Base-by-base conservation (phyloP, 2,329 filamentous ascomycete genomes). In the Akanthomyces dipterigenus region DNA sequence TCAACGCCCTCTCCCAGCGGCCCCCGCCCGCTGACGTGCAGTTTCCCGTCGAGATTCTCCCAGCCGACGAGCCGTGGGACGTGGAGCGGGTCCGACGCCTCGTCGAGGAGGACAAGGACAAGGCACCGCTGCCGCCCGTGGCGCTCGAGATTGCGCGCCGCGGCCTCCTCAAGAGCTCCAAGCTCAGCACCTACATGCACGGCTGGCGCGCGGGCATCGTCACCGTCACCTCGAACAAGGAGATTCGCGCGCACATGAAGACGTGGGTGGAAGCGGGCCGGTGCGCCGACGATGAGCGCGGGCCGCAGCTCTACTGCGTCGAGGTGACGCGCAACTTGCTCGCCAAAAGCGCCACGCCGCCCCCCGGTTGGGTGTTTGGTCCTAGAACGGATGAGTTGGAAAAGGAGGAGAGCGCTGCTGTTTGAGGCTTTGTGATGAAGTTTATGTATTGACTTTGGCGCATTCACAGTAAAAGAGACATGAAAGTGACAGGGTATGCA, bases 141-240 rank as follows among this genome's bases (percentile, higher is more conserved):
- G 74, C 73, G 0, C 67, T 73, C 6, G 72, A 72, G 12, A 73
- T 74, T 6, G 72, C 68, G 5, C 62, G 64, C 14, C 67, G 68
- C 42, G 70, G 70, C 16, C 67, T 66, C 2, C 73, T 77, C 60
- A 73, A 71, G 62, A 71, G 69, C 62, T 70, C 73, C 48, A 75
- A 76, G 65, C 67, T 75, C 20, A 73, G 72, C 38, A 73, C 75
- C 26, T 76, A 75, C 63, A 69, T 77, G 67, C 72, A 76, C 28
- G 75, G 75, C 4, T 77, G 76, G 76, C 70, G 67, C 18, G 67
- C 64, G 14, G 69, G 68, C 9, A 46, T 72, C 2, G 68, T 69
- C 22, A 77, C 75, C 1, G 50, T 77, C 2, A 77, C 76, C 7
- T 76, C 74, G 5, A 77, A 77, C 58, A 76, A 75, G 65, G 76